Percentiles rank a stretch among this genome's conserved stretches.
Conservation (phyloP, 2,329 filamentous ascomycete genomes). For the Leptographium radiaticola region DNA sequence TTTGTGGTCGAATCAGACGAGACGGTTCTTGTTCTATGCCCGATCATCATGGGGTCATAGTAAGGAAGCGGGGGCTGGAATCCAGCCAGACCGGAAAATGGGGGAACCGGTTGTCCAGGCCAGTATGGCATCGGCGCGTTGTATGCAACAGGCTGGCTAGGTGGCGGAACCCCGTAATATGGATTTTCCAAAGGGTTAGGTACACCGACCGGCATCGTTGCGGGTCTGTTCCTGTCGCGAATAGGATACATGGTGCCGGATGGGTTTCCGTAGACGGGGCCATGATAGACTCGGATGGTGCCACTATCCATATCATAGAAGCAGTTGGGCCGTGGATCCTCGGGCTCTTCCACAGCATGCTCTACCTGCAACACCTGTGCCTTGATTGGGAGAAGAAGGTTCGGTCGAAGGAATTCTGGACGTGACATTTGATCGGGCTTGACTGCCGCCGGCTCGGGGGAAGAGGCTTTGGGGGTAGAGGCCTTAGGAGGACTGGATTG, state of each 20-base stretch:
- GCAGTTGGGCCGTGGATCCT: slow-evolving; percentile 45
- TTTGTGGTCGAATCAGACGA: neutral
- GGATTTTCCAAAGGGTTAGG: slow-evolving; percentile 30
- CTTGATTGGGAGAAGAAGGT: slow-evolving; percentile 33
- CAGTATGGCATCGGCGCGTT: neutral
- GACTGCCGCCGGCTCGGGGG: neutral
- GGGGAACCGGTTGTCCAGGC: neutral
- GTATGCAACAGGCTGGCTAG: neutral
- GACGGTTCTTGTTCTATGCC: neutral
- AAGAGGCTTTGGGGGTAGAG: neutral
- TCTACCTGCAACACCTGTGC: slow-evolving; percentile 41
- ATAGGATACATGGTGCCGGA: slow-evolving; percentile 32
- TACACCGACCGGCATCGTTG: slow-evolving; percentile 25
- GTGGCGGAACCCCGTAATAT: slow-evolving; percentile 19
- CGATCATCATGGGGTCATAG: neutral
- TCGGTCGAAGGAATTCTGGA: slow-evolving; percentile 14
- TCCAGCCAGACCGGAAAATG: neutral
- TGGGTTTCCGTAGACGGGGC: slow-evolving; percentile 40
- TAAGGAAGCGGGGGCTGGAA: neutral
- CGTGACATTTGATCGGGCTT: slow-evolving; percentile 2
- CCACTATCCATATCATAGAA: slow-evolving; percentile 41
- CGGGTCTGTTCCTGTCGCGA: slow-evolving; percentile 15
- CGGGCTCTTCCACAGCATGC: slow-evolving; percentile 36
- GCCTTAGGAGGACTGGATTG: too few species aligned
- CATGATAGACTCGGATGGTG: slow-evolving; percentile 44